These are phyloP conservation scores for Suillus tomentosus DNA, from an alignment of 768 basidiomycete species.

Conservation along the genomic window DNA sequence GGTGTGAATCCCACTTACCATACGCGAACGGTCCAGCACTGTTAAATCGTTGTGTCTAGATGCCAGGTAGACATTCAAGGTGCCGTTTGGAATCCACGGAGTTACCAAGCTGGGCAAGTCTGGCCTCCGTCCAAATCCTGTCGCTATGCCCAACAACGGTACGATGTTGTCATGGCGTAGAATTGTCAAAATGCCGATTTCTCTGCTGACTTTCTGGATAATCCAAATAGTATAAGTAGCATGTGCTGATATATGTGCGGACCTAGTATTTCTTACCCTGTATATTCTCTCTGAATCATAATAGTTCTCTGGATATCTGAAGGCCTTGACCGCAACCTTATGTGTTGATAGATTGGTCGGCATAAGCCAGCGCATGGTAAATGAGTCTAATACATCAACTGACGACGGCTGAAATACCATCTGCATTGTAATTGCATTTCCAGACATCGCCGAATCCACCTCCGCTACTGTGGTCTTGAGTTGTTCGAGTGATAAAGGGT, in stretches of 20 bases:
- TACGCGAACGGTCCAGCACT: not conserved
- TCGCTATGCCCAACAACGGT: not conserved
- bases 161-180: not conserved
- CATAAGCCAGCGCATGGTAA: not conserved
- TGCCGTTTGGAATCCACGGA: conserved; percentile 4
- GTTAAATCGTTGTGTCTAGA: not conserved
- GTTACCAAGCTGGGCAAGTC: not conserved
- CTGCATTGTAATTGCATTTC: not conserved
- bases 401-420: not conserved
- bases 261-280: not conserved
- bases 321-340: not conserved
- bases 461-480: not conserved
- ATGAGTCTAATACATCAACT: not conserved
- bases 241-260: too few species aligned
- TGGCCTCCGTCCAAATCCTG: not conserved
- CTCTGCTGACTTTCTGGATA: not conserved
- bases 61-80: not conserved
- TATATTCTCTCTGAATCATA: not conserved
- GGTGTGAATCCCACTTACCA: not conserved
- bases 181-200: not conserved
- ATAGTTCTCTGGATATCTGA: not conserved
- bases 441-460: not conserved
- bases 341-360: not conserved
- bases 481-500: not conserved
- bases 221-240: not conserved